Conservation (phyloP, 2,329 filamentous ascomycete genomes). For the Blastomyces emzantsi region DNA sequence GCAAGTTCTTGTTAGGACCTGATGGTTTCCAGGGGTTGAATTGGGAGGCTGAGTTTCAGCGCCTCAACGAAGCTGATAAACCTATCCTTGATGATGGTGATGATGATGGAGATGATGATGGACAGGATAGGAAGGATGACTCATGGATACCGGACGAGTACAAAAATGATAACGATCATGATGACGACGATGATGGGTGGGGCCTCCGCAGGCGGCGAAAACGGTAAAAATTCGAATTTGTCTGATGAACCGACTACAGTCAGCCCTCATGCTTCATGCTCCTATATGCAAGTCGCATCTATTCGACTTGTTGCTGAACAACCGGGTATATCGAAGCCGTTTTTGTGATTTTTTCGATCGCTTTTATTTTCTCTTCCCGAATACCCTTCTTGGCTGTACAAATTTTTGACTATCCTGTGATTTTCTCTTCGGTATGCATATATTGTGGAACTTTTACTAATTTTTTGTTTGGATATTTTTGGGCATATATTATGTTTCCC, state of each 20-base stretch:
- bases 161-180: neutral
- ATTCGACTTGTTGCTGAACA: neutral
- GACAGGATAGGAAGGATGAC: neutral
- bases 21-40: slow-evolving; percentile 7
- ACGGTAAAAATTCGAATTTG: neutral
- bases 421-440: neutral
- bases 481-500: neutral
- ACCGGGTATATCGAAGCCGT: neutral
- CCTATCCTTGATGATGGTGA: neutral
- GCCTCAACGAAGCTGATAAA: neutral
- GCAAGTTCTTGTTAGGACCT: slow-evolving; percentile 48
- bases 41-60: slow-evolving; percentile 14
- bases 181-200: slow-evolving; percentile 3
- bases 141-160: slow-evolving; percentile 3
- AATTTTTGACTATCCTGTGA: neutral
- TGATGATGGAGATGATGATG: neutral
- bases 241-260: neutral
- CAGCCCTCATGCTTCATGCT: neutral
- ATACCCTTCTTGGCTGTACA: neutral
- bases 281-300: neutral
- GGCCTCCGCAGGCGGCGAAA: neutral
- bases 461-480: neutral
- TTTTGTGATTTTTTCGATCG: neutral
- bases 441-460: neutral
- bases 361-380: neutral